Evolutionary conservation across 2,329 filamentous ascomycete genomes (phyloP), one percentile per base, ranked within the genome.

Genomic region (Endoconidiophora laricicola): DNA sequence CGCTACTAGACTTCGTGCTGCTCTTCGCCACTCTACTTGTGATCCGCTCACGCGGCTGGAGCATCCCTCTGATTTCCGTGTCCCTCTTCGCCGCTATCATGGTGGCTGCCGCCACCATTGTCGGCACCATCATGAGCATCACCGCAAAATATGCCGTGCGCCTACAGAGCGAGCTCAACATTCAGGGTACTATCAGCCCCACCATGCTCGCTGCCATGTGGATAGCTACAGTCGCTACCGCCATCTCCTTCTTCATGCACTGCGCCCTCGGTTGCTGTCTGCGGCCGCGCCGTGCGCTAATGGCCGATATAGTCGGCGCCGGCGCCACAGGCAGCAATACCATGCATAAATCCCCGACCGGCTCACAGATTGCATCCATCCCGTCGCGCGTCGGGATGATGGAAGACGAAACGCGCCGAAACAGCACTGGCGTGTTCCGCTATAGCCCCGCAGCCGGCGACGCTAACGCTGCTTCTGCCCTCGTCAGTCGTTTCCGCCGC

Each of bases 121-220:
- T 94, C 50, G 86, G 81, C 7, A 94, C 86, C 0, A 82, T 81
- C 59, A 86, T 95, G 70, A 87, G 84, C 61, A 65, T 85, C 54
- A 84, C 88, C 54, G 87, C 93, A 68, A 75, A 78, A 56, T 79
- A 85, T 53, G 84, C 85, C 49, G 78, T 93, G 57, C 78, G 78
- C 20, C 73, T 72, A 3, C 78, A 83, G 59, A 72, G 73, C 2
- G 78, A 84, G 52, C 69, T 95, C 48, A 91, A 94, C 62, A 87
- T 95, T 57, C 62, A 66, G 7, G 83, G 81, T 2, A 65, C 72
- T 2, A 68, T 94, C 33, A 87, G 87, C 4, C 65, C 62, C 36
- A 72, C 77, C 56, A 88, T 94, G 83, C 76, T 94, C 58, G 82
- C 68, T 0, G 93, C 94, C 60, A 90, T 94, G 81, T 96, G 90